Percentiles rank a stretch among this genome's conserved stretches.
Evolutionary conservation across 2,329 filamentous ascomycete genomes (phyloP).

Genomic region (Hypoxylon sp.): DNA sequence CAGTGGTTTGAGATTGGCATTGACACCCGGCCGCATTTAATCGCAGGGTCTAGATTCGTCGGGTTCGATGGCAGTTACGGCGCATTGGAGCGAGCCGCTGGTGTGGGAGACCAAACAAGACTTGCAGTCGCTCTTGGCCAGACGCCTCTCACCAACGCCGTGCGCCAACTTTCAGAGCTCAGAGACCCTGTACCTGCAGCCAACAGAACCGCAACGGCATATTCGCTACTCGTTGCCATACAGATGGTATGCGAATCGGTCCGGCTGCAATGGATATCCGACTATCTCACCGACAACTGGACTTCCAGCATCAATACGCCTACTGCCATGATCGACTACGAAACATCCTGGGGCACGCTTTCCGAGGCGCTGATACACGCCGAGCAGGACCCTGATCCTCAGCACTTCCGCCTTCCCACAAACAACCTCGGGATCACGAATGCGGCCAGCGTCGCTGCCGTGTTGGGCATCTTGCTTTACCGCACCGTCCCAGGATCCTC

Average conservation of each 20-base stretch:
- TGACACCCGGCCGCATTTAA: background rate
- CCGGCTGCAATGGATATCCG: background rate
- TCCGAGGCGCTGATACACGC: background rate
- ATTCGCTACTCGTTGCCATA: background rate
- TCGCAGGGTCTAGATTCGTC: background rate
- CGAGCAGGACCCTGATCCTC: background rate
- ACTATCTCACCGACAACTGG: background rate
- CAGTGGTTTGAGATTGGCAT: conserved; percentile 1
- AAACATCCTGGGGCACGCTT: background rate
- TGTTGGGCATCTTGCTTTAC: background rate
- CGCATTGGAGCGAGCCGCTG: conserved; percentile 5
- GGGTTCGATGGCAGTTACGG: conserved; percentile 8
- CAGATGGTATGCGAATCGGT: background rate
- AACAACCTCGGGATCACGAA: conserved; percentile 1
- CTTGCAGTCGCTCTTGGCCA: background rate
- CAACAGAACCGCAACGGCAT: background rate
- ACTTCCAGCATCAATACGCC: background rate
- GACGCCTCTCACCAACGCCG: background rate
- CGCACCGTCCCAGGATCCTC: background rate
- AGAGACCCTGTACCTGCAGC: background rate
- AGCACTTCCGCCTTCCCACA: background rate
- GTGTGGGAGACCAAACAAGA: conserved; percentile 2
- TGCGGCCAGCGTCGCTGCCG: background rate
- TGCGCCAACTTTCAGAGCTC: background rate
- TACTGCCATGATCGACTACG: background rate